Base-by-base conservation (phyloP, 768 basidiomycete species). In the Clavulina sp. region DNA sequence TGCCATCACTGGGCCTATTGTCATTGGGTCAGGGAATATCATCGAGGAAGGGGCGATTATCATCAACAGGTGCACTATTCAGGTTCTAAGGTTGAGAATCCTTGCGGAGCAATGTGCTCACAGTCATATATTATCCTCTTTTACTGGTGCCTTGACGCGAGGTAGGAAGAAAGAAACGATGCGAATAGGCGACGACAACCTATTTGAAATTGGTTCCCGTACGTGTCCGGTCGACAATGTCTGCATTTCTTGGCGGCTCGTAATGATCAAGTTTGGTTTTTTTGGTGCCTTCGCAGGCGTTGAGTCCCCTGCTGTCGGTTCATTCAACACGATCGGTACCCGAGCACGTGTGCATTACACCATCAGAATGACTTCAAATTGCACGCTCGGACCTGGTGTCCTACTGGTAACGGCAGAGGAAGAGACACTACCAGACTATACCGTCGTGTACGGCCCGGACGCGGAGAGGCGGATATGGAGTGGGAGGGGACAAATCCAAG, bases 171-270 rank as follows among this genome's bases (percentile, higher is more conserved):
- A 84, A 60, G 84, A 88, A 60, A 76, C 82, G 32, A 87, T 96
- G 88, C 77, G 80, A 19, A 88, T 99, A 46, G 93, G 93, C 4
- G 81, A 93, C 63, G 79, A 85, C 55, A 96, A 96, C 63, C 69
- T 91, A 53, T 93, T 99, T 60, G 88, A 95, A 67, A 87, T 95
- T 50, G 86, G 84, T 21, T 87, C 82, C 64, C 81, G 93, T 93
- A 60, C 56, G 85, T 78, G 18, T 34, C 23, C 41, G n/a, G n/a
- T n/a, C n/a, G 5, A 1, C 5, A 33, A 7, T 29, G 26, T 7
- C 26, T 46, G 26, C 13, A 46, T 46, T 23, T 9, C 16, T 4
- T 52, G 16, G 26, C 43, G 24, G 24, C 26, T 26, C 24, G 13
- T 9, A 16, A 9, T 46, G 26, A 16, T 24, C 13, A 9, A 16